Percentiles rank a stretch among this genome's conserved stretches.
These are phyloP conservation scores for Corrigiola litoralis DNA, from an alignment of 179 eudicot species.

Conservation along the genomic window DNA sequence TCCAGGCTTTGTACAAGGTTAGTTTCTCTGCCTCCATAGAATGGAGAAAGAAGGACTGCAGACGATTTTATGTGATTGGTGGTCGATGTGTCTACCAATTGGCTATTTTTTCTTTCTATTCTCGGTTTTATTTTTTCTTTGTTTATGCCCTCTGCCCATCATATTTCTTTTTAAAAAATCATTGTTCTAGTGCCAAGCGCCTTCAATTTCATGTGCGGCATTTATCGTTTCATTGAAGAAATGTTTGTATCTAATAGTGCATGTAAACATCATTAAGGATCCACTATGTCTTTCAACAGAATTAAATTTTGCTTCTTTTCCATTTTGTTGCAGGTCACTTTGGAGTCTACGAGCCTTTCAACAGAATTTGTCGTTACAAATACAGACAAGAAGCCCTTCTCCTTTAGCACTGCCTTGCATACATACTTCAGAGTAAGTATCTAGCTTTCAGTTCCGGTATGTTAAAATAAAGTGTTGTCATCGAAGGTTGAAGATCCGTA, in stretches of 20 bases:
- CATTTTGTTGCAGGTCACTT: slow-evolving; percentile 58
- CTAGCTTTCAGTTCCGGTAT: background rate
- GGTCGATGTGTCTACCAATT: no score
- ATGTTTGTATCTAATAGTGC: background rate
- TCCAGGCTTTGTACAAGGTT: slow-evolving; percentile 84
- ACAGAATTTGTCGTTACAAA: slow-evolving; percentile 78
- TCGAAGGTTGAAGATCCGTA: background rate
- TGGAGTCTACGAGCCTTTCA: slow-evolving; percentile 68
- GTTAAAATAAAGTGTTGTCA: background rate
- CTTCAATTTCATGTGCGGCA: background rate
- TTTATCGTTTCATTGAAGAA: background rate
- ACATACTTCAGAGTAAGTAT: slow-evolving; percentile 83
- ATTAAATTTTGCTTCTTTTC: slow-evolving; percentile 11
- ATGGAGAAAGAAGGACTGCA: background rate
- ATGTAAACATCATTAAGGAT: background rate
- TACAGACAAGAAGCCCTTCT: slow-evolving; percentile 73
- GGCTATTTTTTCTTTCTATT: background rate
- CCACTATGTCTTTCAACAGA: background rate
- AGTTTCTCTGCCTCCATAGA: background rate
- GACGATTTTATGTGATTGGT: no score
- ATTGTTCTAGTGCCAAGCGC: background rate
- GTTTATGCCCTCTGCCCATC: background rate
- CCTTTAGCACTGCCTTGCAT: slow-evolving; percentile 88
- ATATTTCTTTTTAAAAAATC: background rate
- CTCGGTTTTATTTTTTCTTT: background rate